Percentiles rank a stretch among this genome's conserved stretches.
Evolutionary conservation across 805 yeast genomes (phyloP).

Genomic region (Candida koratica): DNA sequence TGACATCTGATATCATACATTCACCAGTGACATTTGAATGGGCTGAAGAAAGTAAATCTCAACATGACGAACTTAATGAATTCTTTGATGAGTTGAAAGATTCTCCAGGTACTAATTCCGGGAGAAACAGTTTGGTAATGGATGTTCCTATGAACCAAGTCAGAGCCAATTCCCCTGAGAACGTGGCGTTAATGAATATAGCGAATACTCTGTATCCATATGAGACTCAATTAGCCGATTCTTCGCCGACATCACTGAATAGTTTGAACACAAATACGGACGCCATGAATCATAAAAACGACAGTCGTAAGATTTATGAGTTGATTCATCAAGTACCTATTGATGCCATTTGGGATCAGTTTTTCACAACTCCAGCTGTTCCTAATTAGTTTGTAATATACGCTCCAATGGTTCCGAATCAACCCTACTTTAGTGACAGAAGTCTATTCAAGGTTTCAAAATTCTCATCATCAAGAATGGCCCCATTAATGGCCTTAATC

Average conservation of each 20-base stretch:
- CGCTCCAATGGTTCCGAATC: too few species aligned
- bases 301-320: constrained; percentile 56
- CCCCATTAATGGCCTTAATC: constrained; percentile 3
- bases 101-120: constrained; percentile 15
- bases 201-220: constrained; percentile 12
- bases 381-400: constrained; percentile 1
- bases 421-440: too few species aligned
- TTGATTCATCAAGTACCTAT: constrained; percentile 60
- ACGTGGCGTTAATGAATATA: not conserved
- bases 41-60: constrained; percentile 9
- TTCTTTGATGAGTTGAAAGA: constrained; percentile 15
- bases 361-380: constrained; percentile 33
- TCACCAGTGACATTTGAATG: constrained; percentile 14
- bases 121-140: constrained; percentile 11
- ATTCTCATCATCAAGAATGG: constrained; percentile 1
- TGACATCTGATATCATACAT: not conserved
- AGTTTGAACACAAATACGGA: not conserved
- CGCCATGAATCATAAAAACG: constrained; percentile 26
- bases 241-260: constrained; percentile 17
- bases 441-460: not conserved
- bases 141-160: constrained; percentile 1
- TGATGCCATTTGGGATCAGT: constrained; percentile 68
- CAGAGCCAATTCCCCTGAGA: not conserved
- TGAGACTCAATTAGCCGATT: constrained; percentile 13
- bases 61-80: constrained; percentile 11